Evolutionary conservation across 495 filamentous ascomycete genomes (phyloP).

Genomic region (Lasiosphaeriaceae sp.): DNA sequence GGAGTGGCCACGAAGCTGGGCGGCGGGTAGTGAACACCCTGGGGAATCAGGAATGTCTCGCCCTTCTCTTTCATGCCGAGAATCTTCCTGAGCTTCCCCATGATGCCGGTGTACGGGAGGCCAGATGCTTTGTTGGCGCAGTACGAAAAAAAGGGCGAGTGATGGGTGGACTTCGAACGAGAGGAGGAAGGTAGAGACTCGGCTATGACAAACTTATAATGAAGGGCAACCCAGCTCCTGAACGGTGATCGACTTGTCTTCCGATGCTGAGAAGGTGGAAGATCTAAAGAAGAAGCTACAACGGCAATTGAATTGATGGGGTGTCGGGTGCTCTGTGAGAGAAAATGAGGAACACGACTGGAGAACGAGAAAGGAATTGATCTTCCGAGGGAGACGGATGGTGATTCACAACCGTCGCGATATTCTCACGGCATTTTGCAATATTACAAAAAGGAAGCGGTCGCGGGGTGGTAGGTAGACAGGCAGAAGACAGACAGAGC

Average conservation of each 20-base stretch:
- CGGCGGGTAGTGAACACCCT: neutral
- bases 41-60: neutral
- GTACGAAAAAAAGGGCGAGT: neutral
- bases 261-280: neutral
- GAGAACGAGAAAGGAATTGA: too few relatives aligned
- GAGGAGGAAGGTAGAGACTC: too few relatives aligned
- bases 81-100: slow-evolving; percentile 4
- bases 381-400: neutral
- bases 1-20: neutral
- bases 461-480: neutral
- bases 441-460: neutral
- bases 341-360: too few relatives aligned
- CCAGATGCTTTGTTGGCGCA: neutral
- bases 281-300: neutral
- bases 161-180: too few relatives aligned
- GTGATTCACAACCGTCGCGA: neutral
- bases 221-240: too few relatives aligned
- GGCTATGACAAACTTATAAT: too few relatives aligned
- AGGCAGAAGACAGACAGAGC: neutral
- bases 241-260: too few relatives aligned
- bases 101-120: neutral
- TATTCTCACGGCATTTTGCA: neutral
- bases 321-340: too few relatives aligned
- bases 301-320: neutral
- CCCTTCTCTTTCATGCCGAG: slow-evolving; percentile 2